Evolutionary conservation across 148 eudicot species (phyloP), one percentile per base, ranked within the genome.

Genomic region (Rhododendron williamsianum): DNA sequence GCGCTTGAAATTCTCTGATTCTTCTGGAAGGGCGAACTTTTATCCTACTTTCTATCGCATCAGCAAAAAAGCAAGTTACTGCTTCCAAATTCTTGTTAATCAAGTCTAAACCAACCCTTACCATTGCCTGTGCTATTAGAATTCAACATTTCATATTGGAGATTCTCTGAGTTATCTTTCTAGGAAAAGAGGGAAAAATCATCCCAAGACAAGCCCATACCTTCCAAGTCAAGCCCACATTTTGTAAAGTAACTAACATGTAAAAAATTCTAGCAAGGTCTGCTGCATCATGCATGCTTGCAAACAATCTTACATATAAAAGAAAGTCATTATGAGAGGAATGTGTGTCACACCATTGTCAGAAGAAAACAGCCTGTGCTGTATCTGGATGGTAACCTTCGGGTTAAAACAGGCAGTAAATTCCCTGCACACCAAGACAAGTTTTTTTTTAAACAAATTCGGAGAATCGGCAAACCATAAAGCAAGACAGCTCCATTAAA

Each of bases 361-460:
- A 36, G 98, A 94, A 69, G 95, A 91, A 91, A 91, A 95, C 81
- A 85, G 63, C 88, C 93, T 88, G 67, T 81, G 89, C 71, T 87
- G 86, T 58, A 86, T 84, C 81, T 84, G 86, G 83, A 77, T 51
- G 23, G 86, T 81, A 81, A 87, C 88, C 84, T 84, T 86, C 71
- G 81, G 84, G 78, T 86, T 91, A 79, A 88, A 82, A 88, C 58
- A 76, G 67, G 90, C 71, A 30, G 87, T 88, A 83, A 80, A 52
- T 88, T 88, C 91, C 89, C 98, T 95, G 93, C 48, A 81, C 52
- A 82, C 19, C 84, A 79, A 54, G 27, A 81, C 25, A 85, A 83
- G 52, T 83, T 69, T 78, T 79, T 52, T 52, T 46, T 38, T 6
- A 74, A 65, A 30, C 69, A 48, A 82, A 56, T 65, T 19, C 2